Evolutionary conservation across 306 rosid species (phyloP).

Genomic region (Prunus davidiana): DNA sequence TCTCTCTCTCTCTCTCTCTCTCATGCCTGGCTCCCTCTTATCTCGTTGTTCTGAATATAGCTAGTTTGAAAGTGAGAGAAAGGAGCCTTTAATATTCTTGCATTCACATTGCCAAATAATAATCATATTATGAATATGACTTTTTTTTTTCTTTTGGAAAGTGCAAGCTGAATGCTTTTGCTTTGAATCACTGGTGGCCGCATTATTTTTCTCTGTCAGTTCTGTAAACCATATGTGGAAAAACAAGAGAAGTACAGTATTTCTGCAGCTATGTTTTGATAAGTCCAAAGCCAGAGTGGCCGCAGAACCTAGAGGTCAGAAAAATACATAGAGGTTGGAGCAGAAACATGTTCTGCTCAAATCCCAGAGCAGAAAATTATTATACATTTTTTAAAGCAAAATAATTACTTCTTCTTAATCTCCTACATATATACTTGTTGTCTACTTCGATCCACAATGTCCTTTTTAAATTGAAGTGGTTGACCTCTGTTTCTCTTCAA

Average conservation of each 20-base stretch:
- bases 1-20: too few relatives aligned
- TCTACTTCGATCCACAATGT: neutral
- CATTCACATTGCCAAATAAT: neutral
- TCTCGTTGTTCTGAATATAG: neutral
- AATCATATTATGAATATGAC: neutral
- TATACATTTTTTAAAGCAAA: neutral
- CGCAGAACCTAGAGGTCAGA: too few relatives aligned
- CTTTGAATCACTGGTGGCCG: too few relatives aligned
- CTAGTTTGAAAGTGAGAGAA: neutral
- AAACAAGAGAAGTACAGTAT: too few relatives aligned
- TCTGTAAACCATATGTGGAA: too few relatives aligned
- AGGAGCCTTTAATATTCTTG: neutral
- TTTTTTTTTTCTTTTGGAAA: neutral
- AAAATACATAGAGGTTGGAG: neutral
- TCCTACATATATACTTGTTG: neutral
- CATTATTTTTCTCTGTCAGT: too few relatives aligned
- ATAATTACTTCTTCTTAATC: too few relatives aligned
- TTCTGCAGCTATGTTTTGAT: too few relatives aligned
- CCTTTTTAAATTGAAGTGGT: conserved; percentile 4
- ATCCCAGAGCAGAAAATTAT: neutral
- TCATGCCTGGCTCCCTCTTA: too few relatives aligned
- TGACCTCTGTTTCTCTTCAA: conserved; percentile 1
- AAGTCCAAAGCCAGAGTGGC: too few relatives aligned
- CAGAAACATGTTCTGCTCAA: neutral
- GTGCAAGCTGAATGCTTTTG: neutral